phyloP scores from a whole-genome alignment of 306 rosid species.

The Benincasa hispida region DNA sequence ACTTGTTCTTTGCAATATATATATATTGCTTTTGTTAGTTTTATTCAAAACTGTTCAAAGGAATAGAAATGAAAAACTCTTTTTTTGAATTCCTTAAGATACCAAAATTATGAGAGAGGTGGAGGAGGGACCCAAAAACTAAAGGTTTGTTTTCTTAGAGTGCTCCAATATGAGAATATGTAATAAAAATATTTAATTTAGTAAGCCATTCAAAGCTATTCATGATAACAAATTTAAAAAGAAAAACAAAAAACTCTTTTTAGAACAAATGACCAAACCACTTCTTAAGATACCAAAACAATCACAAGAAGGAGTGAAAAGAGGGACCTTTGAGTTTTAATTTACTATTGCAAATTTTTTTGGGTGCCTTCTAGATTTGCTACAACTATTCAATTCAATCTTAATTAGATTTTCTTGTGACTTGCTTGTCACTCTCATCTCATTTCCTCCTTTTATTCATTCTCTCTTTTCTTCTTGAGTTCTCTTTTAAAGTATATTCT shows the following conservation, averaged over 20 bases:
- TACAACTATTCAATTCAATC: neutral
- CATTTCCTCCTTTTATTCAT: neutral
- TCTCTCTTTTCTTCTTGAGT: neutral
- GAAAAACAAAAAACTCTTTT: neutral
- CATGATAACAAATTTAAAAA: neutral
- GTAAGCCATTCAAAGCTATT: neutral
- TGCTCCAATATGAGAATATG: neutral
- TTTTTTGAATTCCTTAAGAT: neutral
- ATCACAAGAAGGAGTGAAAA: neutral
- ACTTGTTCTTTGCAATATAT: neutral
- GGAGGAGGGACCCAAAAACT: neutral
- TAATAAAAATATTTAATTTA: neutral
- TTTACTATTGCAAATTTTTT: neutral
- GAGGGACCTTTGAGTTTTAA: neutral
- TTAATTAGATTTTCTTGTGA: neutral
- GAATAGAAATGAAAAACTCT: neutral
- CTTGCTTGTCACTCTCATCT: constrained; percentile 1
- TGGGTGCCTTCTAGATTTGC: neutral
- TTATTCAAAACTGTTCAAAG: neutral
- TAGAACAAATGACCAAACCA: neutral
- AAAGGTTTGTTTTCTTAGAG: neutral
- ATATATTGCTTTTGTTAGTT: neutral
- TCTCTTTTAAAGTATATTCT: neutral
- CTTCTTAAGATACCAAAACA: neutral
- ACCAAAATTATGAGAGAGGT: neutral